These are phyloP conservation scores for Tulasnella sp. DNA, from an alignment of 768 basidiomycete genomes.

Conservation along the genomic window DNA sequence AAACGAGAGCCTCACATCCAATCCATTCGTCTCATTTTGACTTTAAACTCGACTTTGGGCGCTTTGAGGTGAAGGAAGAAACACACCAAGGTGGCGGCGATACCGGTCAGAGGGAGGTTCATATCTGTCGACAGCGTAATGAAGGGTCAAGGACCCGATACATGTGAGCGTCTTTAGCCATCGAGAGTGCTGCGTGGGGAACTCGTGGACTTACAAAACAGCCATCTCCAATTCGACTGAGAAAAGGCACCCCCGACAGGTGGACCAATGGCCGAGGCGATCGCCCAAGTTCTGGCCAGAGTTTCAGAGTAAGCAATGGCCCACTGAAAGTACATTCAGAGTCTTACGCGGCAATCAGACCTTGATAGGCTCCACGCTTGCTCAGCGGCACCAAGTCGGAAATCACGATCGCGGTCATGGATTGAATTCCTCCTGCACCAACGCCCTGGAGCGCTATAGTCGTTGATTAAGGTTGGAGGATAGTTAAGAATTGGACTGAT, in stretches of 20 bases:
- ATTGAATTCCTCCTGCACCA: conserved; percentile 42
- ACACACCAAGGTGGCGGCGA: conserved; percentile 44
- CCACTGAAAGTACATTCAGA: conserved; percentile 18
- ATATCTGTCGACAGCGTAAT: conserved; percentile 44
- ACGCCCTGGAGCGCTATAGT: conserved; percentile 43
- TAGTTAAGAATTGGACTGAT: neutral
- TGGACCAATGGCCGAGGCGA: conserved; percentile 46
- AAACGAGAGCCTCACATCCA: conserved; percentile 39
- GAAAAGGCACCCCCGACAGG: conserved; percentile 46
- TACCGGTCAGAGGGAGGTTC: conserved; percentile 48
- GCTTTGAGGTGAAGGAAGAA: conserved; percentile 46
- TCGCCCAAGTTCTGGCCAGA: conserved; percentile 42
- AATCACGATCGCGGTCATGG: conserved; percentile 43
- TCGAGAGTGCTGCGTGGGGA: conserved; percentile 44
- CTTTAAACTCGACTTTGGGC: conserved; percentile 43
- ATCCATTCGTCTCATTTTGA: conserved; percentile 48
- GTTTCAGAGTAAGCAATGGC: conserved; percentile 34
- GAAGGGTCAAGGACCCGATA: too few relatives aligned
- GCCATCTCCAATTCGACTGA: conserved; percentile 48
- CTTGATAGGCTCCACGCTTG: conserved; percentile 47
- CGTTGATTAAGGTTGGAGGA: conserved; percentile 40
- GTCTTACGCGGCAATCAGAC: conserved; percentile 42
- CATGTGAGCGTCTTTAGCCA: conserved; percentile 40
- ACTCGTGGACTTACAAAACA: conserved; percentile 47
- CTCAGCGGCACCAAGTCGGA: conserved; percentile 49